A percentile compares a stretch with the other conserved stretches of the same genome.
phyloP scores from a whole-genome alignment of 768 basidiomycete genomes.

The Calocera viscosa region DNA sequence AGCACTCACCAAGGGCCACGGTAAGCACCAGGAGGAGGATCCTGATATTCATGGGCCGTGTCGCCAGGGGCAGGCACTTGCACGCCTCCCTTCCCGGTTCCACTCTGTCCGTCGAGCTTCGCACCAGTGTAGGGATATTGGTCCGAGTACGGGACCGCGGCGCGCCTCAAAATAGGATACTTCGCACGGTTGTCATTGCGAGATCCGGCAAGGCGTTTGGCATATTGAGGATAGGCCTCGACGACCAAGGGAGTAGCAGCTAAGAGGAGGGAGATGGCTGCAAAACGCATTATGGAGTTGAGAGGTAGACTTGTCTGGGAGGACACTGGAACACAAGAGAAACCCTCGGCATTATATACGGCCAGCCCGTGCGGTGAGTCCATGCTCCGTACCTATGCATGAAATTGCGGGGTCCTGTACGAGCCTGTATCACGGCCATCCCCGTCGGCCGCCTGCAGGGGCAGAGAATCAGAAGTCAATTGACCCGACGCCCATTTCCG shows the following conservation, averaged over 20 bases:
- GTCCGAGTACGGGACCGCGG: background rate
- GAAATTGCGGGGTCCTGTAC: too few relatives aligned
- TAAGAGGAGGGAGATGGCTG: background rate
- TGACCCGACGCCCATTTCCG: too few relatives aligned
- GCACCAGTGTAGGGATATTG: conserved; percentile 15
- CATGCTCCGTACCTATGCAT: too few relatives aligned
- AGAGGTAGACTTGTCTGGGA: background rate
- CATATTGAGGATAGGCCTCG: background rate
- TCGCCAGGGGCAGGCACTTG: conserved; percentile 13
- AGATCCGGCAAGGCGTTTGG: background rate
- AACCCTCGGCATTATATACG: background rate
- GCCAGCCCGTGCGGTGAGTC: too few relatives aligned
- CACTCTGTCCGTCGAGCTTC: conserved; percentile 14
- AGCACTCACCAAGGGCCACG: conserved; percentile 11
- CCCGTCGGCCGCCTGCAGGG: too few relatives aligned
- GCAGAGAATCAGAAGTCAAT: too few relatives aligned
- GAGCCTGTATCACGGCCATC: too few relatives aligned
- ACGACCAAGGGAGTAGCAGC: background rate
- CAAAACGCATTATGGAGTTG: background rate
- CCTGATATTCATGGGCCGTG: conserved; percentile 13
- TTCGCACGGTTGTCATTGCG: background rate
- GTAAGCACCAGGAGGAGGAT: conserved; percentile 16
- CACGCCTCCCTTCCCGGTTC: conserved; percentile 9
- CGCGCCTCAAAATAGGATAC: background rate
- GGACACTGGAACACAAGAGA: background rate